Percentiles rank a stretch among this genome's conserved stretches.
Conservation (phyloP, 2,329 filamentous ascomycete genomes). For the Paraphaeosphaeria sporulosa region DNA sequence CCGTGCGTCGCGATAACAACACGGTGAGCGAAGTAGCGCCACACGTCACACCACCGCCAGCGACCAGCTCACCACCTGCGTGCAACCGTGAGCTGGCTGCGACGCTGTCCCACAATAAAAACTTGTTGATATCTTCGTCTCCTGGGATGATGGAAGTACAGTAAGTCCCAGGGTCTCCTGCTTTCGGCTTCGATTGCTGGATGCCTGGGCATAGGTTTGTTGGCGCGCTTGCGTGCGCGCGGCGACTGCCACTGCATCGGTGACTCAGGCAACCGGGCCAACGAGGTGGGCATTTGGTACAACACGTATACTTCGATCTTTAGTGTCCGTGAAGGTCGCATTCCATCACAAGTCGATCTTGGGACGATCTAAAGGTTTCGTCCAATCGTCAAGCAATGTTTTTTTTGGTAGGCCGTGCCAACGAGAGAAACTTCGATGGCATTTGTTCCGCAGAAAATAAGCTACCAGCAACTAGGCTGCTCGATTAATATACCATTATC, state of each 20-base stretch:
- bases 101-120: constrained; percentile 10
- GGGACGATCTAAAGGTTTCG: no score
- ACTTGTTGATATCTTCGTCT: constrained; percentile 1
- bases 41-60: constrained; percentile 12
- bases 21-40: constrained; percentile 11
- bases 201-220: neutral
- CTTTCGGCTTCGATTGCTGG: neutral
- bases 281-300: no score
- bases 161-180: neutral
- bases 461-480: neutral
- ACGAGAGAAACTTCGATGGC: no score
- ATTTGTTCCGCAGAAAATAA: neutral
- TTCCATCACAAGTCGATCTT: no score
- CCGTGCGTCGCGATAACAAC: constrained; percentile 8
- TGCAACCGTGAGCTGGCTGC: neutral
- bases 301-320: no score
- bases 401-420: no score
- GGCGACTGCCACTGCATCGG: no score
- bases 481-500: neutral
- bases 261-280: no score
- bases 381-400: no score
- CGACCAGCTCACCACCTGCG: constrained; percentile 8
- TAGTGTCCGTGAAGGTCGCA: no score
- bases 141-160: neutral
- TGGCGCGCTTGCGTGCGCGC: neutral